phyloP scores from a whole-genome alignment of 441 rosid genomes.

The Jatropha podagrica region DNA sequence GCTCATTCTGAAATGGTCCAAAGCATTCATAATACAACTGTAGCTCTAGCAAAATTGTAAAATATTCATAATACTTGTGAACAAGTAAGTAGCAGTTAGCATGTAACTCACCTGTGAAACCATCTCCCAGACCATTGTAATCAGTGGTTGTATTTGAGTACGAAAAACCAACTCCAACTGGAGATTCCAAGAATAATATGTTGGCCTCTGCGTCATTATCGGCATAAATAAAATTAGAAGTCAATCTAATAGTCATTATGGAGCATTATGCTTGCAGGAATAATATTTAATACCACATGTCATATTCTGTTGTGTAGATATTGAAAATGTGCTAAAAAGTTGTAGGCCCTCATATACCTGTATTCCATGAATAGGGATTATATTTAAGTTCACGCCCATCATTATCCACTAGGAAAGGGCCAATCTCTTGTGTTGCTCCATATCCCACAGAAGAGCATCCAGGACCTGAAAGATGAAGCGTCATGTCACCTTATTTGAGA shows the following conservation, averaged over 20 bases:
- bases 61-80: neutral
- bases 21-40: neutral
- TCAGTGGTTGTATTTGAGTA: conserved; percentile 75
- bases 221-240: conserved; percentile 11
- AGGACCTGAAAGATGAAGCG: conserved; percentile 64
- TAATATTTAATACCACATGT: neutral
- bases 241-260: conserved; percentile 18
- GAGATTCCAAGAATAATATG: conserved; percentile 85
- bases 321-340: neutral
- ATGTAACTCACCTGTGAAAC: conserved; percentile 57
- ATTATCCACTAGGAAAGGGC: conserved; percentile 75
- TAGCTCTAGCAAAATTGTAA: neutral
- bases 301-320: neutral
- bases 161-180: conserved; percentile 90
- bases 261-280: conserved; percentile 13
- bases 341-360: conserved; percentile 36
- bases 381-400: conserved; percentile 50
- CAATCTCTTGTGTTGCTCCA: conserved; percentile 95
- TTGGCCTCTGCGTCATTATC: conserved; percentile 69
- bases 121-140: conserved; percentile 66
- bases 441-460: conserved; percentile 96
- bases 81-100: neutral
- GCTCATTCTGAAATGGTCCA: neutral
- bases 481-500: conserved; percentile 41
- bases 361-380: conserved; percentile 76